phyloP scores from a whole-genome alignment of 2,329 filamentous ascomycete genomes.

The Trichoderma harzianum region DNA sequence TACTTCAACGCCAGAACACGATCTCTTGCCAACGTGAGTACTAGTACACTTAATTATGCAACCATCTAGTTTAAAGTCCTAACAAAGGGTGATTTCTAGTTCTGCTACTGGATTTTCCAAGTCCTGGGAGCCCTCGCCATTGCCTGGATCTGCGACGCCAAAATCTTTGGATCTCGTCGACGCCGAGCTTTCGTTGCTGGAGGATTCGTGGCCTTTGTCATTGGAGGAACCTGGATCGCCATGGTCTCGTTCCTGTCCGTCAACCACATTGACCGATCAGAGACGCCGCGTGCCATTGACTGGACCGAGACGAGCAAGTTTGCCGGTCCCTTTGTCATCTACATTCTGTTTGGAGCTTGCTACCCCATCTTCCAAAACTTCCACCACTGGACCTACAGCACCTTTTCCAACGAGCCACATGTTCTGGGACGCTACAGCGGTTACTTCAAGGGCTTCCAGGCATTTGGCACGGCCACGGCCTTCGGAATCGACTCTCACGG shows the following conservation, averaged over 20 bases:
- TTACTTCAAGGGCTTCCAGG: constrained; percentile 19
- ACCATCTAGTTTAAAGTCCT: not conserved
- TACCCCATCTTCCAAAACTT: constrained; percentile 19
- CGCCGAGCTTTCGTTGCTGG: constrained; percentile 13
- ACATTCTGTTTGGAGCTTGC: constrained; percentile 17
- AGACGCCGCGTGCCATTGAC: constrained; percentile 8
- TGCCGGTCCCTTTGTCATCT: constrained; percentile 17
- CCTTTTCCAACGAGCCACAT: constrained; percentile 19
- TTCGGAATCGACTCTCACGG: constrained; percentile 17
- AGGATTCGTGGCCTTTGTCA: constrained; percentile 3
- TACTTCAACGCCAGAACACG: constrained; percentile 16
- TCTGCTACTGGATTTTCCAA: constrained; percentile 18
- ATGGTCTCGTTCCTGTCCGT: constrained; percentile 16
- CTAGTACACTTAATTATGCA: not conserved
- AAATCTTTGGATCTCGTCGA: constrained; percentile 1
- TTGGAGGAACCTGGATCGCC: constrained; percentile 19
- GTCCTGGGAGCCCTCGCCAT: constrained; percentile 16
- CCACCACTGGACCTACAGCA: constrained; percentile 18
- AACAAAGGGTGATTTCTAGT: not conserved
- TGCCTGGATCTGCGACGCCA: constrained; percentile 12
- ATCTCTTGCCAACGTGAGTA: constrained; percentile 14
- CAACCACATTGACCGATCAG: constrained; percentile 13
- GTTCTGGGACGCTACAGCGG: constrained; percentile 17
- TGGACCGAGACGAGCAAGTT: constrained; percentile 16
- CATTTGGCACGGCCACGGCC: constrained; percentile 16